Base-by-base conservation (phyloP, 169 alveolate genomes). In the Plasmodium berghei region DNA sequence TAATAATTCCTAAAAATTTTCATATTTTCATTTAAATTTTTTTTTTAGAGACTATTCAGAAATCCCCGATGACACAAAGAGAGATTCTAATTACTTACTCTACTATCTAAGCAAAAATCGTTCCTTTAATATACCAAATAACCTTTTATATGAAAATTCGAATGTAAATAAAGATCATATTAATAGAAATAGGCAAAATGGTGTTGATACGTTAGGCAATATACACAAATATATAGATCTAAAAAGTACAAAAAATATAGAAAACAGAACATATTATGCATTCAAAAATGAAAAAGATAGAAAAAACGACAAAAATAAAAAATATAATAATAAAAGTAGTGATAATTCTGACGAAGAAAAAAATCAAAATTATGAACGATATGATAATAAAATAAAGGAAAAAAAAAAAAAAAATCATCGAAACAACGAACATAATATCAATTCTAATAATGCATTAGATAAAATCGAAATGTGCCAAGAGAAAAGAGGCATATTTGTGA, bases 401-500 rank as follows among this genome's bases (percentile, higher is more conserved):
- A 58, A 10, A 2, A 58, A 49, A 22, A 49, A 72, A 52, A 18
- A 72, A 54, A 52, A 20, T 58, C 22, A 69, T 12, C 16, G 20
- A 18, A 64, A 62, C 16, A 75, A 75, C 18, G 67, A 75, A 20
- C 40, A 77, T 69, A 77, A 48, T 69, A 40, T 77, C 26, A 24
- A 77, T 16, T 46, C 18, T 14, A 24, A 63, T 6, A 34, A 64
- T 48, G 55, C 34, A 6, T 28, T 77, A n/a, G 20, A 64, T 69
- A 42, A 58, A 49, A 26, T 28, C 28, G 66, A 5, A 63, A 5
- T 5, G 6, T 18, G 66, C 14, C 71, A 56, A n/a, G 66, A 64
- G 24, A 64, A 24, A 14, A 61, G 58, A 34, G 8, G 3, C 48
- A 74, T 40, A 9, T 45, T 26, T 46, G 12, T 16, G 9, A 63